Evolutionary conservation across 2,329 filamentous ascomycete genomes (phyloP).

Genomic region (Erysiphe neolycopersici): DNA sequence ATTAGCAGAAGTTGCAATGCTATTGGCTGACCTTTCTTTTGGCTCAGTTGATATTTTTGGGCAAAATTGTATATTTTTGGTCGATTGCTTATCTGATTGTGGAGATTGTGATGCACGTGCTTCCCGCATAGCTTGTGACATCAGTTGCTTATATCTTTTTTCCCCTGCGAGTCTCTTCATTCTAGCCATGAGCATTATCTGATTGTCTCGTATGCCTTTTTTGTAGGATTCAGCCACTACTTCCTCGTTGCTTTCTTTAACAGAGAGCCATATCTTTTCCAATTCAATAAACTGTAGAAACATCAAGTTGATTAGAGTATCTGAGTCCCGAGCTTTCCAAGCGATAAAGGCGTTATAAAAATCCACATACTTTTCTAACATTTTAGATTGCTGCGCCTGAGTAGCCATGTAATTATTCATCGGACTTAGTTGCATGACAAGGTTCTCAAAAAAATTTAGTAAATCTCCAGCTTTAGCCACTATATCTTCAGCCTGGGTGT

Average conservation of each 20-base stretch:
- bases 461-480: conserved; percentile 55
- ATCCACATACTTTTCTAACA: conserved; percentile 43
- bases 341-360: conserved; percentile 59
- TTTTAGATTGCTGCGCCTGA: conserved; percentile 29
- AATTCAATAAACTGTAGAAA: conserved; percentile 66
- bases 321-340: conserved; percentile 61
- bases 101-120: conserved; percentile 26
- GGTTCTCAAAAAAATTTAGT: conserved; percentile 51
- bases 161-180: conserved; percentile 55
- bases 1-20: conserved; percentile 17
- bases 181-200: conserved; percentile 49
- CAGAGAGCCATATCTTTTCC: conserved; percentile 59
- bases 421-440: conserved; percentile 35
- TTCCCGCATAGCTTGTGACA: conserved; percentile 48
- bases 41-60: conserved; percentile 18
- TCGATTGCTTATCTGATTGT: conserved; percentile 34
- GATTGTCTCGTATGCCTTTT: conserved; percentile 56
- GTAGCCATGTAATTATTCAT: conserved; percentile 42
- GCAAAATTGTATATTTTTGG: conserved; percentile 44
- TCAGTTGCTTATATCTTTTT: conserved; percentile 42
- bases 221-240: conserved; percentile 51
- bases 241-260: conserved; percentile 51
- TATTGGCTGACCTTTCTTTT: conserved; percentile 16
- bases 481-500: conserved; percentile 40
- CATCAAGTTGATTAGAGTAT: conserved; percentile 58